phyloP scores from a whole-genome alignment of 345 rosid genomes.

The Capsella bursapastoris region DNA sequence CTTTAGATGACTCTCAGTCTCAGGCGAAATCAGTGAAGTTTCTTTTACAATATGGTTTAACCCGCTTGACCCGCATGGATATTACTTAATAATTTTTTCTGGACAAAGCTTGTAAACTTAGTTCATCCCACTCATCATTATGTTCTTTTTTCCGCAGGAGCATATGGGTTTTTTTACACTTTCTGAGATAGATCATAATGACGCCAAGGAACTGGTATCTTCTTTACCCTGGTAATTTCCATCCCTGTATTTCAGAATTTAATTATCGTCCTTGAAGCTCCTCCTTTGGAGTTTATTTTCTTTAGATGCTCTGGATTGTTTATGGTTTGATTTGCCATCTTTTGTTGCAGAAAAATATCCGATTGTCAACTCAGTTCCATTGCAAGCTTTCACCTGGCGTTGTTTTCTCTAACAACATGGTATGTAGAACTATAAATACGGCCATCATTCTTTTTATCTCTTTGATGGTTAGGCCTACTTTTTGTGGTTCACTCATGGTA shows the following conservation, averaged over 20 bases:
- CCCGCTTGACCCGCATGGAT: constrained; percentile 6
- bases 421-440: constrained; percentile 41
- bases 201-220: constrained; percentile 78
- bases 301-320: constrained; percentile 6
- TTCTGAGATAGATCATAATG: constrained; percentile 50
- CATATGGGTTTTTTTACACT: constrained; percentile 50
- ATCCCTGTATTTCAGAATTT: constrained; percentile 44
- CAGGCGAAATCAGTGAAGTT: background rate
- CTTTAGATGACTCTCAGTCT: constrained; percentile 15
- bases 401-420: constrained; percentile 76
- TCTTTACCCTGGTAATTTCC: constrained; percentile 81
- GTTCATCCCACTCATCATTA: constrained; percentile 28
- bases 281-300: constrained; percentile 12
- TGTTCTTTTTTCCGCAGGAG: constrained; percentile 49
- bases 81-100: constrained; percentile 13
- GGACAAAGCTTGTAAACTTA: constrained; percentile 25
- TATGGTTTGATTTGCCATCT: constrained; percentile 27
- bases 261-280: constrained; percentile 16
- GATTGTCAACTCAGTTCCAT: constrained; percentile 65
- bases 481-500: constrained; percentile 3
- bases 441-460: background rate
- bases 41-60: background rate
- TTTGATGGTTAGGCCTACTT: constrained; percentile 7
- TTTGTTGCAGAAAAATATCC: constrained; percentile 62
- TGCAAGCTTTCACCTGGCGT: constrained; percentile 69